phyloP scores from a whole-genome alignment of 352 stramenopile genomes.

The Phytophthora sp. region DNA sequence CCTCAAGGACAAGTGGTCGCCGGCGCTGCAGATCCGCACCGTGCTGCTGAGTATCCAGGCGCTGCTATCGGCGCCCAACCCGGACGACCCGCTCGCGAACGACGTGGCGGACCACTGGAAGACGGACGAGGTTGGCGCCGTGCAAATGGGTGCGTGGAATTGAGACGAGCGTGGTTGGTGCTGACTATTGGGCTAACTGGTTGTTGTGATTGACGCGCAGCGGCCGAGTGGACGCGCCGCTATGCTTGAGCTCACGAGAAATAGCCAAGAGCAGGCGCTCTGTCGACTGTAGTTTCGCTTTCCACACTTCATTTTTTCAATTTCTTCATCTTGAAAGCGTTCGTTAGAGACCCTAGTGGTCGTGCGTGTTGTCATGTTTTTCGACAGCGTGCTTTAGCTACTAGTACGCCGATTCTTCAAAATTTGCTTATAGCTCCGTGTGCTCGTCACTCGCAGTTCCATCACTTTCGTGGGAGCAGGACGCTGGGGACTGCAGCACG shows the following conservation, averaged over 20 bases:
- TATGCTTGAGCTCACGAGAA: constrained; percentile 53
- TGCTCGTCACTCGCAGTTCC: background rate
- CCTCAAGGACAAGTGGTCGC: constrained; percentile 99
- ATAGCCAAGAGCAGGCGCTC: constrained; percentile 16
- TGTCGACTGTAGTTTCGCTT: constrained; percentile 33
- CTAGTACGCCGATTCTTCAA: background rate
- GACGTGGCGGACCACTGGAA: constrained; percentile 98
- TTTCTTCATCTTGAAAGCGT: constrained; percentile 25
- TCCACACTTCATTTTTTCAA: constrained; percentile 29
- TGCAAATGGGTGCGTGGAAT: constrained; percentile 72
- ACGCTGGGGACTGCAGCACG: constrained; percentile 26
- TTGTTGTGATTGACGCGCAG: constrained; percentile 27
- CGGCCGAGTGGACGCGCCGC: constrained; percentile 72
- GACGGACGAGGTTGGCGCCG: constrained; percentile 92
- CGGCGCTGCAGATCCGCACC: constrained; percentile 98
- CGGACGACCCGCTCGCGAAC: constrained; percentile 97
- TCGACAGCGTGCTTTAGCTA: background rate
- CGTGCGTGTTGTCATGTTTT: background rate
- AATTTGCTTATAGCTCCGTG: background rate
- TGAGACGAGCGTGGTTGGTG: background rate
- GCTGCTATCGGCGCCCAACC: constrained; percentile 96
- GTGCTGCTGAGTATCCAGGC: constrained; percentile 98
- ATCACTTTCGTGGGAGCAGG: background rate
- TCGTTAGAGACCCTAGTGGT: background rate
- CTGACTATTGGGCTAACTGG: constrained; percentile 13